A percentile compares a stretch with the other conserved stretches of the same genome.
These are phyloP conservation scores for Pseudogymnoascus sp. DNA, from an alignment of 2,329 filamentous ascomycete genomes.

Conservation along the genomic window DNA sequence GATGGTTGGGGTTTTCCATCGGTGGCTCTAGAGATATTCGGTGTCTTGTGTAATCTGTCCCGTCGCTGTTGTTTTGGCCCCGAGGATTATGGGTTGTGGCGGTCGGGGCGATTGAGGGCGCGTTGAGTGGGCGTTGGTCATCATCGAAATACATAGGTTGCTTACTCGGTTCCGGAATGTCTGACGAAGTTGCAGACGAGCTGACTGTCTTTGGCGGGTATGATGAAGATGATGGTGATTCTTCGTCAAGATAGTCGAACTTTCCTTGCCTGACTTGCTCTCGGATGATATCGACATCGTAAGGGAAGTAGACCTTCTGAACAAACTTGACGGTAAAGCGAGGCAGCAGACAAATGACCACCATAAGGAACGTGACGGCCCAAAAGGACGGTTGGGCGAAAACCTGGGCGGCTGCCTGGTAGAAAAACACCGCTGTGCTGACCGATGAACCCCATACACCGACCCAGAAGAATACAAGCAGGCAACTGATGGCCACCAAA, in stretches of 20 bases:
- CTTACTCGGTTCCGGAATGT: slow-evolving; percentile 40
- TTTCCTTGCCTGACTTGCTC: slow-evolving; percentile 80
- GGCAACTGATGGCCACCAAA: slow-evolving; percentile 69
- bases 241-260: slow-evolving; percentile 59
- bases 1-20: slow-evolving; percentile 23
- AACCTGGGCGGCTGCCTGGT: slow-evolving; percentile 66
- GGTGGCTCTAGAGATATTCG: slow-evolving; percentile 50
- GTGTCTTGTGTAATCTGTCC: slow-evolving; percentile 75
- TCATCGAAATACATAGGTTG: slow-evolving; percentile 64
- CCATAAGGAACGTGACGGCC: slow-evolving; percentile 70
- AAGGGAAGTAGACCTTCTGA: slow-evolving; percentile 90
- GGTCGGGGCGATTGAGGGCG: slow-evolving; percentile 74
- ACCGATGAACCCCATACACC: slow-evolving; percentile 61
- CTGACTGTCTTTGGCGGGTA: slow-evolving; percentile 33
- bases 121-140: slow-evolving; percentile 86
- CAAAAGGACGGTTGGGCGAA: slow-evolving; percentile 81
- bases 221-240: slow-evolving; percentile 13
- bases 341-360: slow-evolving; percentile 75
- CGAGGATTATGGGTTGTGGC: slow-evolving; percentile 66
- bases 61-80: slow-evolving; percentile 87
- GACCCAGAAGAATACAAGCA: slow-evolving; percentile 94
- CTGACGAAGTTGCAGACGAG: slow-evolving; percentile 49
- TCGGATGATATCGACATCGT: slow-evolving; percentile 89
- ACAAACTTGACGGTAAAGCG: slow-evolving; percentile 78
- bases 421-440: slow-evolving; percentile 53